Evolutionary conservation across 176 grass and related monocot species (phyloP), one percentile per base, ranked within the genome.

Genomic region (Oryza glumipatula): DNA sequence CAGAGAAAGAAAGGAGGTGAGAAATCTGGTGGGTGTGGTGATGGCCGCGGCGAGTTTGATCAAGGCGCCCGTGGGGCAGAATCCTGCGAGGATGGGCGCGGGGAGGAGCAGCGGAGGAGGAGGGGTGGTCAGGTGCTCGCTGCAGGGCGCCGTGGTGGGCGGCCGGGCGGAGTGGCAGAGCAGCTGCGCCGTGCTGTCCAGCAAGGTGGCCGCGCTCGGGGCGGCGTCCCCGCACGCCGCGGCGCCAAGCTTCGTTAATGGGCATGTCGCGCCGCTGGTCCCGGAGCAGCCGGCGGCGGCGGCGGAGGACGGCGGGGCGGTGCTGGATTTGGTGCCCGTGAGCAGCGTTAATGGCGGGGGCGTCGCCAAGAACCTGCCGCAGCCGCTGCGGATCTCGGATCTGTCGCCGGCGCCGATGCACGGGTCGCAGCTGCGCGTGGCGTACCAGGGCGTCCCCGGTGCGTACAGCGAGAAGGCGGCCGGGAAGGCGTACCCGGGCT

Each of bases 391-490:
- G 66, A 97, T 97, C 72, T 41, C 89, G 15, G 94, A 97, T 80
- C 85, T 97, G 23, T 94, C 94, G 26, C 92, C 94, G 1, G 92
- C 94, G 23, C 94, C 94, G 72, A 97, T 92, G 92, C 94, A 97
- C 48, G 94, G 94, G 24, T 94, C 94, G 15, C 82, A 90, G 82
- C 79, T 97, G 44, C 95, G 95, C 44, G 95, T 97, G 69, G 95
- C 95, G 38, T 97, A 97, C 88, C 95, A 97, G 86, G 95, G 95
- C 13, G 90, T 97, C 3, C 92, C 95, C 0, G 95, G 95, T 9
- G 95, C 95, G 13, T 97, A 97, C 88, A 97, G 95, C 86, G 95
- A 97, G 76, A 94, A 94, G 71, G 95, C 95, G 61, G 92, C 95
- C 4, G 95, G 95, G 3, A 97, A 97, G 76, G 95, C 95, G 12